A percentile compares a stretch with the other conserved stretches of the same genome.
phyloP scores from a whole-genome alignment of 2,329 filamentous ascomycete species.

The Fusarium sp. region DNA sequence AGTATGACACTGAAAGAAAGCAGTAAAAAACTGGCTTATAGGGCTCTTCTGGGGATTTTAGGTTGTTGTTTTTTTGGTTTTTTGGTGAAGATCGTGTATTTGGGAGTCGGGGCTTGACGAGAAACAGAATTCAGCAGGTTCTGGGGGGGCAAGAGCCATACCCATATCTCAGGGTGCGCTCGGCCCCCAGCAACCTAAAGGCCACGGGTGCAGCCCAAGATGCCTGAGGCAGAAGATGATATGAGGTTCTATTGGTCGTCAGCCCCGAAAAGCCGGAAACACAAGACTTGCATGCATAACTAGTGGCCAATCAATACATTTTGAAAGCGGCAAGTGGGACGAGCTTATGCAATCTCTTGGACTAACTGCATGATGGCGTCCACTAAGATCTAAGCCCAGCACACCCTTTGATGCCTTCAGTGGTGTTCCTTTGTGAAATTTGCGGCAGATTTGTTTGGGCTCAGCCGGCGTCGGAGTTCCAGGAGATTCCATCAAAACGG shows the following conservation, averaged over 20 bases:
- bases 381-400: constrained; percentile 10
- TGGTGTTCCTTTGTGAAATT: constrained; percentile 11
- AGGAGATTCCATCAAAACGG: constrained; percentile 23
- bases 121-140: constrained; percentile 41
- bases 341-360: constrained; percentile 30
- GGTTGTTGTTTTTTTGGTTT: constrained; percentile 22
- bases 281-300: constrained; percentile 41
- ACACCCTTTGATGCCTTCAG: constrained; percentile 10
- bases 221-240: constrained; percentile 42
- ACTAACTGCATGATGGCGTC: constrained; percentile 20
- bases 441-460: constrained; percentile 33
- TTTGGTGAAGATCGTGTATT: constrained; percentile 34
- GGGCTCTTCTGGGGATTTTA: constrained; percentile 28
- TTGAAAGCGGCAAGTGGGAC: constrained; percentile 10
- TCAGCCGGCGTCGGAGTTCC: constrained; percentile 27
- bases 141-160: constrained; percentile 45
- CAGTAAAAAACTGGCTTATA: constrained; percentile 23
- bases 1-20: constrained; percentile 39
- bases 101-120: constrained; percentile 43
- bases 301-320: constrained; percentile 31
- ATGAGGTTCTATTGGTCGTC: constrained; percentile 34
- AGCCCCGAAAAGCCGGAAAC: constrained; percentile 18
- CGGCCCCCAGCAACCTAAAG: constrained; percentile 40
- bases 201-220: constrained; percentile 35
- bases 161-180: constrained; percentile 42